Evolutionary conservation across 2,329 filamentous ascomycete genomes (phyloP).

Genomic region (Xylaria hypoxylon): DNA sequence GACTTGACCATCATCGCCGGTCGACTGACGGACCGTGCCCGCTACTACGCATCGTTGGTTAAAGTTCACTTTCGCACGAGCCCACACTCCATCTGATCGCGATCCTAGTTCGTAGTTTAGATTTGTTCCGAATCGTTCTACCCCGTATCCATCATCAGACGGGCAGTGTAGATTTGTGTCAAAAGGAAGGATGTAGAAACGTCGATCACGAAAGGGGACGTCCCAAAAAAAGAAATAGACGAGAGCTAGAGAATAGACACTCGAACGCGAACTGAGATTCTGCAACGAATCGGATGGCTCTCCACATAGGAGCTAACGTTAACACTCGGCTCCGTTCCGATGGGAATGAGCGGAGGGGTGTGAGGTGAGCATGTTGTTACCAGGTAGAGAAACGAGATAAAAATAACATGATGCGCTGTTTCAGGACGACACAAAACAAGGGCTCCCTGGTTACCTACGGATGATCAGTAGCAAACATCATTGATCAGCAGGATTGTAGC

Average conservation of each 20-base stretch:
- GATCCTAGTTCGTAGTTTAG: conserved; percentile 10
- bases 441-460: conserved; percentile 33
- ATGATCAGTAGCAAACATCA: conserved; percentile 43
- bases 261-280: conserved; percentile 6
- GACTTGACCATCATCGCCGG: neutral
- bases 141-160: conserved; percentile 19
- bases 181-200: conserved; percentile 32
- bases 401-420: conserved; percentile 46
- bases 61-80: neutral
- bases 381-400: conserved; percentile 38
- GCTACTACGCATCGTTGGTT: neutral
- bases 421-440: conserved; percentile 47
- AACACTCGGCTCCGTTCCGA: conserved; percentile 46
- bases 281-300: conserved; percentile 38
- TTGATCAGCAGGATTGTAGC: conserved; percentile 40
- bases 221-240: conserved; percentile 33
- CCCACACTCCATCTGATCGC: neutral
- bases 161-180: conserved; percentile 20
- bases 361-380: conserved; percentile 10
- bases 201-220: conserved; percentile 32
- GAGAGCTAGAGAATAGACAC: neutral
- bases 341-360: conserved; percentile 41
- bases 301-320: conserved; percentile 33
- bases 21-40: neutral
- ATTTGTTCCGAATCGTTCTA: conserved; percentile 2